Evolutionary conservation across 257 asterid species (phyloP).

Genomic region (Knoxia roxburghii): DNA sequence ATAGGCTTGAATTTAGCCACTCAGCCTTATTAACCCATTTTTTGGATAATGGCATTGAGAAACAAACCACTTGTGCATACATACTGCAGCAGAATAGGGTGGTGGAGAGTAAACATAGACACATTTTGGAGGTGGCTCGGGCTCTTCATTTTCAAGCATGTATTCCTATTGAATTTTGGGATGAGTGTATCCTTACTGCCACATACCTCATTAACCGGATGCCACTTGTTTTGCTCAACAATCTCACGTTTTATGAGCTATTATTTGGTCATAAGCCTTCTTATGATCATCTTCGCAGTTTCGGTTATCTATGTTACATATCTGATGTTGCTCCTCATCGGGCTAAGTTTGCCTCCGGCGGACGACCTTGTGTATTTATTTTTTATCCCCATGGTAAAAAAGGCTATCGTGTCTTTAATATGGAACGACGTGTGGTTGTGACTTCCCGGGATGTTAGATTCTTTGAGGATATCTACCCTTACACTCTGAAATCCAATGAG

Average conservation of each 20-base stretch:
- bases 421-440: too few relatives aligned
- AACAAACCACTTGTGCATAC: not conserved
- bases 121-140: not conserved
- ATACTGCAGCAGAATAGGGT: not conserved
- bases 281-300: not conserved
- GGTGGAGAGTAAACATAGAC: conserved; percentile 4
- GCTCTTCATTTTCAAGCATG: conserved; percentile 3
- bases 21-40: not conserved
- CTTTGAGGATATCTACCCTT: too few relatives aligned
- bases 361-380: not conserved
- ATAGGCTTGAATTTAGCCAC: not conserved
- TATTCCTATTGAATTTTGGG: not conserved
- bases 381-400: not conserved
- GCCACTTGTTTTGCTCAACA: not conserved
- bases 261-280: not conserved
- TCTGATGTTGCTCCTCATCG: not conserved
- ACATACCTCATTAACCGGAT: not conserved
- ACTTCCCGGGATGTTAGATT: too few relatives aligned
- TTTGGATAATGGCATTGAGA: not conserved
- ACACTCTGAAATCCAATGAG: too few relatives aligned
- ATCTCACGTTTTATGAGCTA: not conserved
- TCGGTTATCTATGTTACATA: not conserved
- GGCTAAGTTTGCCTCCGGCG: not conserved
- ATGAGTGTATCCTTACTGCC: not conserved
- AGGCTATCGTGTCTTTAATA: not conserved